A percentile compares a stretch with the other conserved stretches of the same genome.
These are phyloP conservation scores for Fusarium sp. DNA, from an alignment of 2,329 filamentous ascomycete genomes.

Conservation along the genomic window DNA sequence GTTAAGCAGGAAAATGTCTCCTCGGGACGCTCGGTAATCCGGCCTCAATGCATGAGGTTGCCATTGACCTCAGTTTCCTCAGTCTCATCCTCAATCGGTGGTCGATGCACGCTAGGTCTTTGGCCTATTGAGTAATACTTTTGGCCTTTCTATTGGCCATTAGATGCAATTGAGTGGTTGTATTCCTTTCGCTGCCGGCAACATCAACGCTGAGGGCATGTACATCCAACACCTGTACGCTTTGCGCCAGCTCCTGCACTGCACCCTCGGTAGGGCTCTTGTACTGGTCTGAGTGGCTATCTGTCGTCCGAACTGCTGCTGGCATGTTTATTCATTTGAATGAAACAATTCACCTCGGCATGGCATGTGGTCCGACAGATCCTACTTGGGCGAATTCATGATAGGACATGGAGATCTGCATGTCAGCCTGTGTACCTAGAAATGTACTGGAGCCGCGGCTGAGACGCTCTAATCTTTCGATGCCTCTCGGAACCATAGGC, in stretches of 20 bases:
- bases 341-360: conserved; percentile 33
- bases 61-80: conserved; percentile 23
- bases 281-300: conserved; percentile 16
- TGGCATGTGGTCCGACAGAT: conserved; percentile 15
- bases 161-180: conserved; percentile 32
- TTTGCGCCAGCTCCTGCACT: background rate
- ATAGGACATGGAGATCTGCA: conserved; percentile 11
- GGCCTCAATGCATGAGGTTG: background rate
- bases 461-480: conserved; percentile 3
- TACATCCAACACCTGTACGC: conserved; percentile 5
- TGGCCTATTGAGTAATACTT: background rate
- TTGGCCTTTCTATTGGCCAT: conserved; percentile 13
- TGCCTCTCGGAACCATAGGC: background rate
- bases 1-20: background rate
- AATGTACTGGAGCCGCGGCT: conserved; percentile 3
- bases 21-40: conserved; percentile 24
- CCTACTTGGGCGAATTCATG: conserved; percentile 8
- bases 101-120: background rate
- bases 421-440: conserved; percentile 8
- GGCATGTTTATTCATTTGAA: conserved; percentile 10
- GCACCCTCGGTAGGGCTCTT: background rate
- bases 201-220: background rate
- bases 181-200: conserved; percentile 12
- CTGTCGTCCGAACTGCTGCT: conserved; percentile 11
- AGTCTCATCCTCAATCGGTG: background rate